Evolutionary conservation across 179 eudicot genomes (phyloP).

Genomic region (Beta macrorhiza): DNA sequence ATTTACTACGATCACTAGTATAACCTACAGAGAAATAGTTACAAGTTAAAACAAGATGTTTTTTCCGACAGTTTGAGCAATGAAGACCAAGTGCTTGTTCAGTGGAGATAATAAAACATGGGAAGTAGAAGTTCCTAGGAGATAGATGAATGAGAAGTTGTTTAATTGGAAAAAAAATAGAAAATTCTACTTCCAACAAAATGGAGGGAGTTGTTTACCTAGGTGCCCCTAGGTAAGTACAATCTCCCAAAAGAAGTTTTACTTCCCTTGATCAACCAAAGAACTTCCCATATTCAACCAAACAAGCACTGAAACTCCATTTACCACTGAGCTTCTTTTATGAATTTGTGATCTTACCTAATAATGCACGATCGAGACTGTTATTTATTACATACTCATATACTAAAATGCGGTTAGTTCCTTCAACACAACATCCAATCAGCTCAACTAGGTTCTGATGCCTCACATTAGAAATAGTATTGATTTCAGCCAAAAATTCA

Average conservation of each 20-base stretch:
- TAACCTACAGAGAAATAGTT: constrained; percentile 46
- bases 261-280: too few species aligned
- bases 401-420: constrained; percentile 62
- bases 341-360: constrained; percentile 43
- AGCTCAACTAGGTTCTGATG: constrained; percentile 83
- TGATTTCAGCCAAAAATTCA: constrained; percentile 80
- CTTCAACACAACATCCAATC: constrained; percentile 81
- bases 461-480: constrained; percentile 67
- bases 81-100: too few species aligned
- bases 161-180: too few species aligned
- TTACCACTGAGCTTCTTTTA: background rate
- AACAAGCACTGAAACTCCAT: background rate
- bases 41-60: too few species aligned
- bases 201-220: too few species aligned
- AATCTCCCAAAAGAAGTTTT: too few species aligned
- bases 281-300: background rate
- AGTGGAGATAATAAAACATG: too few species aligned
- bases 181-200: too few species aligned
- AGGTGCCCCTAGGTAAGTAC: too few species aligned
- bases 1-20: constrained; percentile 36
- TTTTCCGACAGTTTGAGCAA: too few species aligned
- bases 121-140: too few species aligned
- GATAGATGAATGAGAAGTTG: too few species aligned
- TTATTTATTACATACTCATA: constrained; percentile 74
- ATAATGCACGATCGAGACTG: constrained; percentile 66